Evolutionary conservation across 768 basidiomycete genomes (phyloP), one percentile per base, ranked within the genome.

Genomic region (Pleurotus cornucopiae): DNA sequence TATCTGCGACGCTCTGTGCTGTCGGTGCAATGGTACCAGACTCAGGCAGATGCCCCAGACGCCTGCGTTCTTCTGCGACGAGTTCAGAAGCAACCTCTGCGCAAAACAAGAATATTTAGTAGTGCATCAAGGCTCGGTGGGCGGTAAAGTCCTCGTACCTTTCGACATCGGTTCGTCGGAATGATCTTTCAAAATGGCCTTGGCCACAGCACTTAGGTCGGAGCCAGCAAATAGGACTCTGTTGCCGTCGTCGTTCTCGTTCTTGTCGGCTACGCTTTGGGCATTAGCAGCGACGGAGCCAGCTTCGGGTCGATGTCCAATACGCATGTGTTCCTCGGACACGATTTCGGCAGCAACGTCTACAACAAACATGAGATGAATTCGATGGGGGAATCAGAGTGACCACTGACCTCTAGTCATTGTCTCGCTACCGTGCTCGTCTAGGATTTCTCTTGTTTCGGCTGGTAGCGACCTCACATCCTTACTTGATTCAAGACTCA

Each of bases 161-260:
- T 44, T 44, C 5, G 41, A 16, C n/a, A 5, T 44, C 46, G 26
- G 13, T 9, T 51, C 49, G 14, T 51, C 26, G 6, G 12, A 12
- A 18, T 51, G 34, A 12, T 51, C 49, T 21, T 51, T 51, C 49
- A 51, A 3, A 4, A 51, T 51, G 7, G 49, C 49, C 30, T 51
- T 26, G n/a, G 49, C 49, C 9, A 51, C 49, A 16, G 14, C 3
- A 11, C 14, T 6, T 16, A 37, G 21, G 5, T 21, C 30, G 21
- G 23, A 6, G 6, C 41, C 41, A 5, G n/a, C 6, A 2, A 44
- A 44, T 21, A 44, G 20, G 20, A 44, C 41, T 18, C 41, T 44
- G 20, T 21, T 44, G 5, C n/a, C 41, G 2, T 2, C 41, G 20
- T 44, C 41, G 3, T 44, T 44, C n/a, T 44, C 41, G 13, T 44